Evolutionary conservation across 345 rosid species (phyloP).

Genomic region (Murraya koenigii): DNA sequence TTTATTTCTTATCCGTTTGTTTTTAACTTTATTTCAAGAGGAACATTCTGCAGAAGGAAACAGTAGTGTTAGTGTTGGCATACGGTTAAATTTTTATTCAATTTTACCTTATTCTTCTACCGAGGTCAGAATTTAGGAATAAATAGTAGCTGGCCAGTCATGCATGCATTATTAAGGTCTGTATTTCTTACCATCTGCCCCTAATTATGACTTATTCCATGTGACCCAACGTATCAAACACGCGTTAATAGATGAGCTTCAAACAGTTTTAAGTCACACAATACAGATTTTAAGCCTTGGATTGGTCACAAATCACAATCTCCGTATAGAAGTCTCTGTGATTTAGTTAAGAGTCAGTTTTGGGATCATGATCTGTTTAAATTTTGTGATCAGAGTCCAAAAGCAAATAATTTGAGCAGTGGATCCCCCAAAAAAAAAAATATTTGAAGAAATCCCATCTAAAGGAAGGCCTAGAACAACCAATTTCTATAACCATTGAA

Average conservation of each 20-base stretch:
- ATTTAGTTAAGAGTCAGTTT: not conserved
- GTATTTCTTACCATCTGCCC: too few species aligned
- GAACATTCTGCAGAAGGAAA: not conserved
- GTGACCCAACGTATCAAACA: too few species aligned
- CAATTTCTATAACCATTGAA: not conserved
- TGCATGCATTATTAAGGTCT: not conserved
- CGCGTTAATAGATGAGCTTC: too few species aligned
- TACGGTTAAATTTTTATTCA: too few species aligned
- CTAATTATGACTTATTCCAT: too few species aligned
- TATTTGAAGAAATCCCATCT: too few species aligned
- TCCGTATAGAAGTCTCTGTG: not conserved
- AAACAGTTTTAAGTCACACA: too few species aligned
- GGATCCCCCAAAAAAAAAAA: not conserved
- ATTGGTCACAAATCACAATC: not conserved
- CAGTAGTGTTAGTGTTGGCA: not conserved
- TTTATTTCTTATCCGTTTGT: not conserved
- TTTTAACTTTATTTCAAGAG: not conserved
- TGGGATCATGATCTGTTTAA: not conserved
- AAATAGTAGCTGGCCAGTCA: not conserved
- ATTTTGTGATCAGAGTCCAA: not conserved
- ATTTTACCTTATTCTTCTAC: too few species aligned
- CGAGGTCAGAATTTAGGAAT: not conserved
- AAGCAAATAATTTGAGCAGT: not conserved
- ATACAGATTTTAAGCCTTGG: not conserved
- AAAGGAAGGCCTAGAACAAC: not conserved